phyloP scores from a whole-genome alignment of 106 monocot genomes.

The Vanilla planifolia region DNA sequence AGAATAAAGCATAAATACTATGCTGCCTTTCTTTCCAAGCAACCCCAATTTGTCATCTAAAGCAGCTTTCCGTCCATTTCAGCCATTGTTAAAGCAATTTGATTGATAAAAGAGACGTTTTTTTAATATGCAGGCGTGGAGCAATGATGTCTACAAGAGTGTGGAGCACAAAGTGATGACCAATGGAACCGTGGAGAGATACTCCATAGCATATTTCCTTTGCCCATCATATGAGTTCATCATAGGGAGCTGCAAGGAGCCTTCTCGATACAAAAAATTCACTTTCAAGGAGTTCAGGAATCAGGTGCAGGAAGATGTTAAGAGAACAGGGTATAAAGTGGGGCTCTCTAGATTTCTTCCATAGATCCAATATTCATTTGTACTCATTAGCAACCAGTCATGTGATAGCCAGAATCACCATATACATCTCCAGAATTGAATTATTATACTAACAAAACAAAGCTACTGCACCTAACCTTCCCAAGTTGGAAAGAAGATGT shows the following conservation, averaged over 20 bases:
- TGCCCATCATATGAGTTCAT: constrained; percentile 35
- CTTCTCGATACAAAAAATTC: constrained; percentile 41
- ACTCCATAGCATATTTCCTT: constrained; percentile 39
- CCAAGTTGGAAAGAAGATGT: no score
- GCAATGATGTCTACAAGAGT: constrained; percentile 43
- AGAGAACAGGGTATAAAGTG: constrained; percentile 47
- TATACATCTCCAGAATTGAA: no score
- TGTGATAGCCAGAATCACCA: no score
- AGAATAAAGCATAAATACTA: no score
- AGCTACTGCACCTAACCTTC: no score
- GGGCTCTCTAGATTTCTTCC: constrained; percentile 61
- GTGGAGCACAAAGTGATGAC: constrained; percentile 42
- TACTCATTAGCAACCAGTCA: no score
- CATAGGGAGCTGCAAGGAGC: constrained; percentile 25
- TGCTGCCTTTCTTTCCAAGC: no score
- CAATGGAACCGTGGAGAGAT: constrained; percentile 29
- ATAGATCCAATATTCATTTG: constrained; percentile 13
- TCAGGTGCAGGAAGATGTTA: constrained; percentile 66
- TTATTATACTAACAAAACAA: no score
- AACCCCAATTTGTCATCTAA: no score
- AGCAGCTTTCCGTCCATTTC: no score
- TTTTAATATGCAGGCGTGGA: constrained; percentile 28
- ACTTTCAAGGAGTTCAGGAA: constrained; percentile 59
- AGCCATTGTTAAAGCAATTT: no score
- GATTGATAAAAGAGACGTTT: not conserved